Conservation (phyloP, 176 grass and related monocot species). For the Phoenix dactylifera region DNA sequence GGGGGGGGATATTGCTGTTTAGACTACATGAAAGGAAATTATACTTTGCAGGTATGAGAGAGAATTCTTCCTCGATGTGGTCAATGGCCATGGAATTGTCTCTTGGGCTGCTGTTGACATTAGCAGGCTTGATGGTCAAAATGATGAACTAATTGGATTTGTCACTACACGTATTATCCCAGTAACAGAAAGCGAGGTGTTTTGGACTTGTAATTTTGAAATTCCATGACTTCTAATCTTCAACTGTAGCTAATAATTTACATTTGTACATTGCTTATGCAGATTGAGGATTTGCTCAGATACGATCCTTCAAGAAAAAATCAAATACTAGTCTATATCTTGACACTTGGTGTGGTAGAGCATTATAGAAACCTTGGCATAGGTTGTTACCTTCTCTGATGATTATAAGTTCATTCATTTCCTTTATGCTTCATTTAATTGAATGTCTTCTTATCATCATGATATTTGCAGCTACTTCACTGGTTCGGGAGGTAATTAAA, state of each 20-base stretch:
- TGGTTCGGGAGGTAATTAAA: slow-evolving; percentile 91
- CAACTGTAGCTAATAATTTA: too few relatives aligned
- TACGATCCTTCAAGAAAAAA: slow-evolving; percentile 64
- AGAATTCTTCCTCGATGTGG: slow-evolving; percentile 95
- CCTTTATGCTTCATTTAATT: not conserved
- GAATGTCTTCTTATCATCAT: slow-evolving; percentile 9
- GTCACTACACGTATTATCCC: slow-evolving; percentile 73
- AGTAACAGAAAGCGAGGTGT: slow-evolving; percentile 85
- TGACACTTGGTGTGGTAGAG: slow-evolving; percentile 85
- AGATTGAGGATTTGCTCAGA: slow-evolving; percentile 95
- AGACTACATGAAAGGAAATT: too few relatives aligned
- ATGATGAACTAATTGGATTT: slow-evolving; percentile 83
- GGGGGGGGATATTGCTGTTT: too few relatives aligned
- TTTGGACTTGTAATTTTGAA: not conserved
- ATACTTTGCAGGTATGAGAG: slow-evolving; percentile 62
- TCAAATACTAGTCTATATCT: slow-evolving; percentile 73
- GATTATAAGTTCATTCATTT: slow-evolving; percentile 1
- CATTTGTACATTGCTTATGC: slow-evolving; percentile 6
- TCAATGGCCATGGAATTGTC: slow-evolving; percentile 71
- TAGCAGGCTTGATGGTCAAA: slow-evolving; percentile 50
- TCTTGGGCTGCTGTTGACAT: slow-evolving; percentile 95
- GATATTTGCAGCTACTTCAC: slow-evolving; percentile 64
- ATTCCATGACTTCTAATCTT: too few relatives aligned
- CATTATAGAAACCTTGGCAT: slow-evolving; percentile 85
- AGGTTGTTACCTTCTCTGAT: slow-evolving; percentile 40